Evolutionary conservation across 345 rosid species (phyloP), one percentile per base, ranked within the genome.

Genomic region (Sonneratia caseolaris): DNA sequence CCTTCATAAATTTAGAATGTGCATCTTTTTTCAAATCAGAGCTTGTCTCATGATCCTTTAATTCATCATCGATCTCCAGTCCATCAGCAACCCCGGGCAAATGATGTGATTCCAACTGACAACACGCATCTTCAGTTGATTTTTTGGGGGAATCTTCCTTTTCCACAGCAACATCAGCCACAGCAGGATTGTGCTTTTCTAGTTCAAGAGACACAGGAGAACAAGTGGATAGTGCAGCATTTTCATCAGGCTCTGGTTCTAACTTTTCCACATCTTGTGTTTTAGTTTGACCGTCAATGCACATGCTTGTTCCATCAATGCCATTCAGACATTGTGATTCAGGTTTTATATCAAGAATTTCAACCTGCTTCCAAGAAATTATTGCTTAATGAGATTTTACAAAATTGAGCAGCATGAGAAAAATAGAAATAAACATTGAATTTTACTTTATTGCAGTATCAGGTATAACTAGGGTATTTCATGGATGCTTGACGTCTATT

Each of bases 321-420:
- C 59, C 18, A n/a, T 53, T 27, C 32, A 27, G 32, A 27, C 32
- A 27, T 27, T 27, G 32, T 27, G 70, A 71, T 75, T 88, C 93
- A 79, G 85, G 79, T 80, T 72, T 68, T 76, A 76, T 76, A 72
- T 47, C 75, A 56, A 74, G 76, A 79, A 68, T 85, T 75, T 79
- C 90, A 75, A 77, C 74, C 97, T 92, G 84, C 62, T 72, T 42
- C 76, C 71, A 81, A 70, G 74, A 71, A 75, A 66, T 43, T 37
- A 45, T 22, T 37, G 53, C 69, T 73, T 37, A 48, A 77, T 70
- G 71, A 69, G 51, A 47, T 47, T 47, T 47, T 47, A 47, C 9
- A 47, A 47, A 47, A 47, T 13, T 47, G 15, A 47, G 14, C 13
- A 47, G 51, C 2, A 47, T 2, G 51, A 10, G 0, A 47, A 47